Evolutionary conservation across 148 eudicot genomes (phyloP), one percentile per base, ranked within the genome.

Genomic region (Camellia sinensis): DNA sequence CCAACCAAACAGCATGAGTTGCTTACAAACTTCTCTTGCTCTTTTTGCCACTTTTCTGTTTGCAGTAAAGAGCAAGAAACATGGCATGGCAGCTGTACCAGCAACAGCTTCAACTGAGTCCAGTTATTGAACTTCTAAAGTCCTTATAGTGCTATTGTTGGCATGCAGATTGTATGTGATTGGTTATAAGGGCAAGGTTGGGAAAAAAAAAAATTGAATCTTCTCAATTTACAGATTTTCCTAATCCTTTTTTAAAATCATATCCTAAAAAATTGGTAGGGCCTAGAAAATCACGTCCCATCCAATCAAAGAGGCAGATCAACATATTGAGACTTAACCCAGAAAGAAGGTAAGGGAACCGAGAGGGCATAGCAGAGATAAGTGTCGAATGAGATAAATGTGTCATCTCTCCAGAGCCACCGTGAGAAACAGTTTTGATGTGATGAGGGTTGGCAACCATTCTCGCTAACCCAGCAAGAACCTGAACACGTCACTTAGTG

Each of bases 401-500:
- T 59, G 14, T 78, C 80, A 57, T 78, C 74, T 54, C 43, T 29
- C 37, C 37, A 46, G 37, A 78, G 78, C 71, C 73, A 64, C 78
- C n/a, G 45, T 71, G 48, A 15, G 7, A 37, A 37, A 29, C 53
- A 80, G 44, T 73, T 71, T 41, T 13, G 17, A 19, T 1, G 65
- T 40, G 19, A 7, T 19, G 37, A 29, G n/a, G 14, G 63, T 37
- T 2, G 40, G 15, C 74, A 56, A n/a, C 41, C 22, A n/a, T 72
- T 70, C 41, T 18, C n/a, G 78, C 83, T 90, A 90, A 64, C 89
- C 89, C 76, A 94, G 89, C 91, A 94, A 87, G 89, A 92, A 92
- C 73, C 86, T 87, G 88, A 94, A 89, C 43, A 94, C 89, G 37
- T 94, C 98, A 18, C 91, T 92, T 81, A 94, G 62, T 52, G 97